Base-by-base conservation (phyloP, 1,139 yeast genomes). In the Taphrina communis region DNA sequence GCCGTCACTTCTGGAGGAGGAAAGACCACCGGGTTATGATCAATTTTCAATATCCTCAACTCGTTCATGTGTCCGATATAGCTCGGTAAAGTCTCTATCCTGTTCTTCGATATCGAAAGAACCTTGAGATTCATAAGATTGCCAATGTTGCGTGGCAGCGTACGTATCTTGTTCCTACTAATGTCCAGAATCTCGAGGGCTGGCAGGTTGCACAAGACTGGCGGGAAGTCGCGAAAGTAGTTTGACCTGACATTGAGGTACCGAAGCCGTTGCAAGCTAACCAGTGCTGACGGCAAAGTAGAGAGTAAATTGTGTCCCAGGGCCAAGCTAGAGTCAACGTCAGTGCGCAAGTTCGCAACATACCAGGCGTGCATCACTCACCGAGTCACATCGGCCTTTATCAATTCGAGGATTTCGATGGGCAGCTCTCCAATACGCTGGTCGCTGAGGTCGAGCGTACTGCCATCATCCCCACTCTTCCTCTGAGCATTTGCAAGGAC, bases 181-280 rank as follows among this genome's bases (percentile, higher is more conserved):
- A 90, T 77, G 76, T 90, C 96, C 63, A 90, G 78, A 65, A 87
- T 86, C 73, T 88, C 93, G 70, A 90, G 79, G 8, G 78, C 79
- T 71, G 74, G 77, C 73, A 82, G 83, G 68, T 77, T 83, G 75
- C 72, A 80, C 63, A 84, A 73, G 6, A 82, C 81, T 1, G 75
- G 72, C 0, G 95, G 92, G 65, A 90, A 82, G 63, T 79, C 81
- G 2, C 80, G 72, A 55, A 90, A 80, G 60, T 78, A 76, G 75
- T 90, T 90, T 72, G 83, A 82, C 74, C 89, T 88, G 60, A 90
- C 79, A 76, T 90, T 94, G 71, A 90, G 78, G 73, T 87, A 88
- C 66, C 85, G 80, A 69, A 89, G 78, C 66, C 80, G 79, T 35
- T 83, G 75, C 72, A 89, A 78, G 39, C 78, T 76, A 12, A 77